A percentile compares a stretch with the other conserved stretches of the same genome.
phyloP scores from a whole-genome alignment of 2,329 filamentous ascomycete genomes.

The Colletotrichum noveboracense region DNA sequence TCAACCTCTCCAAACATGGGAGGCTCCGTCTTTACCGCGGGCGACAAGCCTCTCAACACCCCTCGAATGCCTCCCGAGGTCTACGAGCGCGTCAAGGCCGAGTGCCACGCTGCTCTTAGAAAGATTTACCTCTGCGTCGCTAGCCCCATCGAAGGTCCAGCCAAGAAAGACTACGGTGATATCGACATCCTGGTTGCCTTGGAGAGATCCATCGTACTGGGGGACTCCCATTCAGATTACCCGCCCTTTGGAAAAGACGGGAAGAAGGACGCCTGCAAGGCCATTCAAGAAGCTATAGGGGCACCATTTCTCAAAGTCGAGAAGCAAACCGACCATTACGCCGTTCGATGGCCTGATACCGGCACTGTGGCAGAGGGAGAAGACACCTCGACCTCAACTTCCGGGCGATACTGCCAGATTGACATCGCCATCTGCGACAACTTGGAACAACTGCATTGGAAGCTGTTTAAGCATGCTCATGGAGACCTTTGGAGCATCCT shows the following conservation, averaged over 20 bases:
- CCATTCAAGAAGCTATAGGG: constrained; percentile 38
- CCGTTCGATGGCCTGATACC: constrained; percentile 58
- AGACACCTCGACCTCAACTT: not conserved
- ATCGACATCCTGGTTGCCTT: constrained; percentile 70
- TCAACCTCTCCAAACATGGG: constrained; percentile 57
- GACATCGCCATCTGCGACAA: constrained; percentile 65
- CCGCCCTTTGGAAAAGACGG: not conserved
- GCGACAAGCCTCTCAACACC: constrained; percentile 54
- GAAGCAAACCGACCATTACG: constrained; percentile 45
- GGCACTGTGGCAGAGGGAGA: not conserved
- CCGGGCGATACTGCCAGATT: constrained; percentile 62
- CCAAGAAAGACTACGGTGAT: constrained; percentile 72
- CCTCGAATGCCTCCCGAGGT: constrained; percentile 68
- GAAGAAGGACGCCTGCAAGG: not conserved
- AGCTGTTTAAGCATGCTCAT: constrained; percentile 71
- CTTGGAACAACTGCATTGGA: constrained; percentile 59
- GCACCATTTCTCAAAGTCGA: constrained; percentile 45
- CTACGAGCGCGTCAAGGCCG: constrained; percentile 57
- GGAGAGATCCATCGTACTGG: constrained; percentile 25
- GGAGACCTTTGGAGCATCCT: constrained; percentile 74
- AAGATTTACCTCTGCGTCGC: constrained; percentile 60
- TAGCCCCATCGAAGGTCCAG: constrained; percentile 71
- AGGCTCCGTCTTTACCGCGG: constrained; percentile 62
- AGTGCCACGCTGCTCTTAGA: constrained; percentile 51
- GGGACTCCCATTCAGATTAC: not conserved